phyloP scores from a whole-genome alignment of 495 filamentous ascomycete genomes.

The Xylaria nigripes region DNA sequence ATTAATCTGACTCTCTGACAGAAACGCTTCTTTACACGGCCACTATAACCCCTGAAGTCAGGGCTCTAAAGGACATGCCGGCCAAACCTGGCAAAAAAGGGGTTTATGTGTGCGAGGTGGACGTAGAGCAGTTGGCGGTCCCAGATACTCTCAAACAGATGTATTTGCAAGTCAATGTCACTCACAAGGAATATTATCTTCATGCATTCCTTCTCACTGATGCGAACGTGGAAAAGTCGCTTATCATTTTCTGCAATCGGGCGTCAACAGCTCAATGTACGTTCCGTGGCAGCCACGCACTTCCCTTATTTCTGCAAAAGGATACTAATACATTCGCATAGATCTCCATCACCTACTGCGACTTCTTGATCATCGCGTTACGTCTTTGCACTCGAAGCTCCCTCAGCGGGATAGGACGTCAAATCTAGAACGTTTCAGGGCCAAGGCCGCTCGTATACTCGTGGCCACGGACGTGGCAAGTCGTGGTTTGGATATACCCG shows the following conservation, averaged over 20 bases:
- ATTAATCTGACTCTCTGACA: constrained; percentile 3
- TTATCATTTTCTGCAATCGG: constrained; percentile 92
- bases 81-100: constrained; percentile 56
- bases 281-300: not conserved
- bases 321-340: constrained; percentile 2
- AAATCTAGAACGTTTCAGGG: constrained; percentile 86
- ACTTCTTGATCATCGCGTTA: constrained; percentile 79
- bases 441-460: constrained; percentile 79
- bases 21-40: constrained; percentile 80
- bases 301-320: not conserved
- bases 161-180: constrained; percentile 79
- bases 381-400: constrained; percentile 78
- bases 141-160: constrained; percentile 74
- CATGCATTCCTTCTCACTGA: constrained; percentile 82
- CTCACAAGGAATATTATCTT: constrained; percentile 86
- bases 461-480: constrained; percentile 94
- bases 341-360: constrained; percentile 77
- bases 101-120: constrained; percentile 84
- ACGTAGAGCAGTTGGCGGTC: constrained; percentile 63
- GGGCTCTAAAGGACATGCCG: constrained; percentile 68
- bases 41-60: constrained; percentile 88
- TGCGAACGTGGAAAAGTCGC: constrained; percentile 59
- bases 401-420: constrained; percentile 73
- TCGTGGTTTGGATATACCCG: constrained; percentile 93
- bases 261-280: constrained; percentile 70